Evolutionary conservation across 2,329 filamentous ascomycete species (phyloP).

Genomic region (Aspergillus sp.): DNA sequence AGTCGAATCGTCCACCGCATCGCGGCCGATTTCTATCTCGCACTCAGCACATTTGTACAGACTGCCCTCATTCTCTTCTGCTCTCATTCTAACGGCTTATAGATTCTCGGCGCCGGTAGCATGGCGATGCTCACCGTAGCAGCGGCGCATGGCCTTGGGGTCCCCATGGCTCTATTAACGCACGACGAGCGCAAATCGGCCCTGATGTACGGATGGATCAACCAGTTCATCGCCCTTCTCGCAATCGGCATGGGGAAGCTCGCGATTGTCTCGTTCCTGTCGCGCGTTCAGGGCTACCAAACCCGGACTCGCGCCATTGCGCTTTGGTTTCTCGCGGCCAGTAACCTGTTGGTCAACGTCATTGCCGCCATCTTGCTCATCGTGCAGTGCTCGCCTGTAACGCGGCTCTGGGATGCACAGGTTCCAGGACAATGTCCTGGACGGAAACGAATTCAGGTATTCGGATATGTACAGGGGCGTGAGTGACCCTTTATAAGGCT

Average conservation of each 20-base stretch:
- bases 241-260: slow-evolving; percentile 17
- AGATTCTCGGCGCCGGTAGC: slow-evolving; percentile 11
- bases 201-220: slow-evolving; percentile 21
- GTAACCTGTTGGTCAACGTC: background rate
- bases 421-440: slow-evolving; percentile 14
- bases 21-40: slow-evolving; percentile 16
- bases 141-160: slow-evolving; percentile 17
- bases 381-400: slow-evolving; percentile 13
- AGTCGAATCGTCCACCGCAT: slow-evolving; percentile 16
- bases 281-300: slow-evolving; percentile 22
- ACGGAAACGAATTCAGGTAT: slow-evolving; percentile 11
- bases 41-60: slow-evolving; percentile 18
- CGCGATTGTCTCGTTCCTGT: slow-evolving; percentile 19
- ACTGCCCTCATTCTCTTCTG: background rate
- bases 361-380: background rate
- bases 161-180: slow-evolving; percentile 4
- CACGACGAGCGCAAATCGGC: slow-evolving; percentile 2
- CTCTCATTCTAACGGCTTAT: background rate
- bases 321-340: background rate
- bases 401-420: slow-evolving; percentile 15
- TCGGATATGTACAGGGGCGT: slow-evolving; percentile 22
- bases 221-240: slow-evolving; percentile 17
- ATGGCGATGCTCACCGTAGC: slow-evolving; percentile 11
- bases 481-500: slow-evolving; percentile 1
- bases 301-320: background rate